Conservation (phyloP, 2,329 filamentous ascomycete genomes). For the Pseudopyrenochaeta lycopersici region DNA sequence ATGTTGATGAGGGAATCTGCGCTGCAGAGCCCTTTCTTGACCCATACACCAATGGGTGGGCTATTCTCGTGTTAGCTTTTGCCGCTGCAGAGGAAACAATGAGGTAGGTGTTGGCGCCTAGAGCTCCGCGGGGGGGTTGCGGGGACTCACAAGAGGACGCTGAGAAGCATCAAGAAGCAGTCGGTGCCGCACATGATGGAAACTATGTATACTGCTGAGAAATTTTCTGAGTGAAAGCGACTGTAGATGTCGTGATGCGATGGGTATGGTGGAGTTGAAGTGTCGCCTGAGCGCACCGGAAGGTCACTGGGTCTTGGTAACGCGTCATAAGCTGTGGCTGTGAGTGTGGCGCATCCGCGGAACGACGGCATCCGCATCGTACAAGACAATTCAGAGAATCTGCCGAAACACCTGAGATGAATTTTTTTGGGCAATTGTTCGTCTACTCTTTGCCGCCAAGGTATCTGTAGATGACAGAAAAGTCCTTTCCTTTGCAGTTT, state of each 20-base stretch:
- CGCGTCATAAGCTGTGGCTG: constrained; percentile 5
- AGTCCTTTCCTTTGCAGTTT: constrained; percentile 59
- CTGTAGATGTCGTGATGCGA: background rate
- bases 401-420: background rate
- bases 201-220: background rate
- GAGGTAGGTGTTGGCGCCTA: constrained; percentile 20
- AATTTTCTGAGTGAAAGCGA: background rate
- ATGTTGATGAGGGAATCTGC: constrained; percentile 96
- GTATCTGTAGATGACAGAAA: constrained; percentile 61
- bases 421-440: background rate
- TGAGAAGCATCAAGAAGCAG: constrained; percentile 67
- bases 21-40: constrained; percentile 92
- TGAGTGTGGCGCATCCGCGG: background rate
- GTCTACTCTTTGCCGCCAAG: constrained; percentile 56
- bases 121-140: constrained; percentile 8
- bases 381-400: background rate
- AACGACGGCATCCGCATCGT: background rate
- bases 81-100: constrained; percentile 1
- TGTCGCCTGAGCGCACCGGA: constrained; percentile 10
- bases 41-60: constrained; percentile 74
- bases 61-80: constrained; percentile 12
- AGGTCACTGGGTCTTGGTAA: constrained; percentile 14
- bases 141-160: constrained; percentile 66
- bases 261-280: constrained; percentile 8
- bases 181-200: constrained; percentile 66